Evolutionary conservation across 352 stramenopile species (phyloP), one percentile per base, ranked within the genome.

Genomic region (Phytophthora agathidicida): DNA sequence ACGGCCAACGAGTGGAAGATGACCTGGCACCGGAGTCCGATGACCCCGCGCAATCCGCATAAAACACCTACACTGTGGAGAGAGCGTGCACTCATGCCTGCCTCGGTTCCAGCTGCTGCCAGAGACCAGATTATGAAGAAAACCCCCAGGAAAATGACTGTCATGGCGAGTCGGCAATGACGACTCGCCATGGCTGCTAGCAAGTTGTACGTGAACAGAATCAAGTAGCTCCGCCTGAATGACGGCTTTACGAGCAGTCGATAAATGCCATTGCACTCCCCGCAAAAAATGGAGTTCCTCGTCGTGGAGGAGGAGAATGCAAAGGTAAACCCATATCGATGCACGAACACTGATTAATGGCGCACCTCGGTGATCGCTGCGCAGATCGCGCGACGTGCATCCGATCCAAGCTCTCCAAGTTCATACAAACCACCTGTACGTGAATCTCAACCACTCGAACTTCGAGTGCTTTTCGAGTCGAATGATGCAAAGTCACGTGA

Each of bases 401-500:
- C 33, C 56, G 27, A 57, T 51, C 44, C 16, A 20, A 50, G 33
- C 28, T 55, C 37, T 28, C 44, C 28, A 57, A 22, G 24, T 57
- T 64, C 54, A 42, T 30, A 27, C n/a, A 27, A 44, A 51, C 54
- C 54, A 64, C 23, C 4, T 64, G 54, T 36, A 30, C 35, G 24
- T 2, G 33, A 23, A 3, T 26, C 17, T 43, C n/a, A n/a, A n/a
- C n/a, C n/a, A n/a, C n/a, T n/a, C n/a, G n/a, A n/a, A n/a, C n/a
- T n/a, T n/a, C n/a, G 14, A 9, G 5, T 7, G 26, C 7, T 26
- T 36, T 36, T 35, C n/a, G n/a, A n/a, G n/a, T n/a, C n/a, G n/a
- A n/a, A 54, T 27, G 5, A 3, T 22, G 41, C 23, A n/a, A 23
- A 48, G 39, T 23, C 41, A 32, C 11, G 4, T 22, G 20, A n/a